phyloP scores from a whole-genome alignment of 345 rosid species.

The Hirschfeldia incana region DNA sequence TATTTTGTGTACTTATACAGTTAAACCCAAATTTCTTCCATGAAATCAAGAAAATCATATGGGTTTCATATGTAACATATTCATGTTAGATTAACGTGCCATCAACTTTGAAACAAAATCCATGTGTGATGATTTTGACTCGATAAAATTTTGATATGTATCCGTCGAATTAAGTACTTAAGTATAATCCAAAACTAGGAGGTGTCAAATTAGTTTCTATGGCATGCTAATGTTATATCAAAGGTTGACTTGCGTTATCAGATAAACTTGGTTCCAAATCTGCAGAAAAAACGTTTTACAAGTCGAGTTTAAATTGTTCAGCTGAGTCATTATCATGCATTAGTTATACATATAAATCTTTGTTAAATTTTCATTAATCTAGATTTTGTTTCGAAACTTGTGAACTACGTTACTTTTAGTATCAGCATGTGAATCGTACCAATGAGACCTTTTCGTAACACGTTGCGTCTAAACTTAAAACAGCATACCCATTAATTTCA shows the following conservation, averaged over 20 bases:
- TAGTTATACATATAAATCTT: slow-evolving; percentile 18
- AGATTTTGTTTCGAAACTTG: slow-evolving; percentile 8
- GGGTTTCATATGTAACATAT: too few species aligned
- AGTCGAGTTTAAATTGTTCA: background rate
- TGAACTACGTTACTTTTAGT: slow-evolving; percentile 33
- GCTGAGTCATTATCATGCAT: slow-evolving; percentile 21
- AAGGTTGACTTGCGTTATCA: slow-evolving; percentile 1
- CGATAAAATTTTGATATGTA: too few species aligned
- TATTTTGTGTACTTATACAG: too few species aligned
- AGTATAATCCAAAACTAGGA: slow-evolving; percentile 7
- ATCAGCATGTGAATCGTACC: slow-evolving; percentile 22
- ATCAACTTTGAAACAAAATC: too few species aligned
- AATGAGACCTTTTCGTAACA: slow-evolving; percentile 23
- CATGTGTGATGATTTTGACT: too few species aligned
- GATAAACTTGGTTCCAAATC: slow-evolving; percentile 4
- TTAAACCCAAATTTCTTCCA: too few species aligned
- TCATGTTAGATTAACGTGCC: too few species aligned
- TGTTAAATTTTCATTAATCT: slow-evolving; percentile 27
- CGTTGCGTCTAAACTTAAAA: slow-evolving; percentile 8
- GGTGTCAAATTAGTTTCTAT: background rate
- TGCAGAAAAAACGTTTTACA: slow-evolving; percentile 14
- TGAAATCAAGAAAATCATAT: too few species aligned
- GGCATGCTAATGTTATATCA: slow-evolving; percentile 23
- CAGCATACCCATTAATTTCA: background rate
- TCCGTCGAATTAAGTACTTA: background rate